Evolutionary conservation across 2,329 filamentous ascomycete species (phyloP).

Genomic region (Shiraia sp.): DNA sequence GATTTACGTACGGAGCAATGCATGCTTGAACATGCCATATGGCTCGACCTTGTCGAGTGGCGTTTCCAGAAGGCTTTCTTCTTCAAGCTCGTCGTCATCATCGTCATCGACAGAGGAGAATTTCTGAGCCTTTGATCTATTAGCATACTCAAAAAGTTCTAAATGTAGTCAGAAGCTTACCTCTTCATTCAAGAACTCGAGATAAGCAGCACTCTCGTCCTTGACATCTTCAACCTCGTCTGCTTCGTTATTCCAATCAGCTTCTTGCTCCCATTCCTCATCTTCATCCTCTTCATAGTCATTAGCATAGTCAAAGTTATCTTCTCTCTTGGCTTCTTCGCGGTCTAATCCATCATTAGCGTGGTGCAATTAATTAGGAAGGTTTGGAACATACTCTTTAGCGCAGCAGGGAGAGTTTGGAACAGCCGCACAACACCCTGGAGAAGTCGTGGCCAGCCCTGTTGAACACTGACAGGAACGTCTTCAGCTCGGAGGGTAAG

Average conservation of each 20-base stretch:
- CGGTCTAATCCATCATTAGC: conserved; percentile 61
- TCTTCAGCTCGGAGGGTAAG: conserved; percentile 78
- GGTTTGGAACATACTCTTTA: conserved; percentile 68
- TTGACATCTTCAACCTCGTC: conserved; percentile 71
- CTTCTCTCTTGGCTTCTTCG: conserved; percentile 82
- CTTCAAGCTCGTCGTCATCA: conserved; percentile 88
- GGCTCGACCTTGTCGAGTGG: conserved; percentile 95
- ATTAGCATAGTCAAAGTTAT: conserved; percentile 78
- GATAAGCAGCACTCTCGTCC: conserved; percentile 90
- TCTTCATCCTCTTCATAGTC: conserved; percentile 78
- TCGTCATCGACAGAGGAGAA: conserved; percentile 71
- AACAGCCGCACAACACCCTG: conserved; percentile 89
- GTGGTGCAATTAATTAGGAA: conserved; percentile 5
- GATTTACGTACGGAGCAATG: conserved; percentile 73
- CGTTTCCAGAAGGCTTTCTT: conserved; percentile 89
- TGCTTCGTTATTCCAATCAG: conserved; percentile 68
- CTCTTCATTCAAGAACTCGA: conserved; percentile 95
- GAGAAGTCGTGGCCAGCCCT: conserved; percentile 90
- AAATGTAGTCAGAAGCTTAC: conserved; percentile 48
- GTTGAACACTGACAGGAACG: conserved; percentile 88
- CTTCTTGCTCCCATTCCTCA: conserved; percentile 77
- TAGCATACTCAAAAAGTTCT: conserved; percentile 24
- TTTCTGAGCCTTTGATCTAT: conserved; percentile 69
- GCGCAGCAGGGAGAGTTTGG: conserved; percentile 82
- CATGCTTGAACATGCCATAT: conserved; percentile 83